Percentiles rank a stretch among this genome's conserved stretches.
Evolutionary conservation across 1,284 basidiomycete genomes (phyloP).

Genomic region (Ceratobasidium sp.): DNA sequence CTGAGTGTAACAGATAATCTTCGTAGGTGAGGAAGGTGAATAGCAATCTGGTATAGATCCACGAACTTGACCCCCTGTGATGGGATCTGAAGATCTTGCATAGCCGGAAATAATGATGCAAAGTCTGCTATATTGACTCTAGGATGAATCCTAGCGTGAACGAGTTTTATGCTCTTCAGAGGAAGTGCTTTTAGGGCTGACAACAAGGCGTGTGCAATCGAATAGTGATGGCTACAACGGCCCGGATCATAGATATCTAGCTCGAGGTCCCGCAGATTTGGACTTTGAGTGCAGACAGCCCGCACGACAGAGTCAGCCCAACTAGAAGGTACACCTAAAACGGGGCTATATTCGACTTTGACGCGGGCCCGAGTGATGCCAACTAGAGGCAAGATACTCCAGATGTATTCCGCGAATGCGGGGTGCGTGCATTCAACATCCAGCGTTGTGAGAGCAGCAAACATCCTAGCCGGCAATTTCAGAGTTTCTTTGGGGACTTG

Average conservation of each 20-base stretch:
- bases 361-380: neutral
- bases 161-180: neutral
- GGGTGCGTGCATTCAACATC: neutral
- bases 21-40: neutral
- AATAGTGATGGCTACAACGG: neutral
- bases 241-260: neutral
- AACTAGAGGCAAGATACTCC: neutral
- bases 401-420: neutral
- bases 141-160: neutral
- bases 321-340: too few species aligned
- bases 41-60: neutral
- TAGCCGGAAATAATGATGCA: neutral
- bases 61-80: neutral
- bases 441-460: neutral
- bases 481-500: neutral
- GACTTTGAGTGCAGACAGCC: neutral
- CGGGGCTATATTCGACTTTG: neutral
- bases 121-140: neutral
- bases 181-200: neutral
- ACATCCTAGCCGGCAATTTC: neutral
- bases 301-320: neutral
- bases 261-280: neutral
- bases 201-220: neutral
- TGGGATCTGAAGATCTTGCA: neutral
- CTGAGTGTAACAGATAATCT: neutral